Conservation (phyloP, 148 eudicot genomes). For the Dysphania ambrosioides region DNA sequence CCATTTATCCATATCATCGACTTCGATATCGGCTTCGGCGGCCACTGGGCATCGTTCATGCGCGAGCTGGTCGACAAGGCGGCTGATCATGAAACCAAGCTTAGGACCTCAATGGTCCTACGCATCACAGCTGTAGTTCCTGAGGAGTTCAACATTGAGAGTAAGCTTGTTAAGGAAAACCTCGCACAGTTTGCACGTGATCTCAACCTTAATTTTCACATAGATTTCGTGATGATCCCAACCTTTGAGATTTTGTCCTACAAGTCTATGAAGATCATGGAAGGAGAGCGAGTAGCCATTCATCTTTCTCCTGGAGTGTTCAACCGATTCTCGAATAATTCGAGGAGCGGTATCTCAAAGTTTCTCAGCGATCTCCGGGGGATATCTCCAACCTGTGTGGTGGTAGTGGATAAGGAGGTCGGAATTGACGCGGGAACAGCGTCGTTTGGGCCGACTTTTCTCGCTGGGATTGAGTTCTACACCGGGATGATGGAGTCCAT, state of each 20-base stretch:
- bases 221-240: conserved; percentile 52
- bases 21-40: conserved; percentile 85
- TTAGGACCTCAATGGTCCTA: conserved; percentile 39
- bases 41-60: conserved; percentile 93
- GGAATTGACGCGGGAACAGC: conserved; percentile 49
- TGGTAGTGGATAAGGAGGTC: conserved; percentile 63
- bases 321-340: conserved; percentile 40
- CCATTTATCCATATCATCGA: conserved; percentile 67
- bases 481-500: conserved; percentile 72
- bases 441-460: conserved; percentile 49
- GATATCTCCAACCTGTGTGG: conserved; percentile 56
- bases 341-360: conserved; percentile 35
- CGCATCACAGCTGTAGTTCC: conserved; percentile 73
- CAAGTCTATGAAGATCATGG: conserved; percentile 55
- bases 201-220: conserved; percentile 56
- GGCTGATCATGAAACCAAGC: conserved; percentile 32
- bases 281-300: conserved; percentile 62
- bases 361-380: conserved; percentile 60
- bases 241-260: conserved; percentile 62
- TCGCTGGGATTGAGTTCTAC: conserved; percentile 71
- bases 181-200: conserved; percentile 69
- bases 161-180: conserved; percentile 65
- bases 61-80: conserved; percentile 64
- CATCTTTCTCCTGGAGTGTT: conserved; percentile 59
- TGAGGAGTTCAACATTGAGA: conserved; percentile 59